These are phyloP conservation scores for Gentiana dahurica DNA, from an alignment of 257 asterid species.

Conservation along the genomic window DNA sequence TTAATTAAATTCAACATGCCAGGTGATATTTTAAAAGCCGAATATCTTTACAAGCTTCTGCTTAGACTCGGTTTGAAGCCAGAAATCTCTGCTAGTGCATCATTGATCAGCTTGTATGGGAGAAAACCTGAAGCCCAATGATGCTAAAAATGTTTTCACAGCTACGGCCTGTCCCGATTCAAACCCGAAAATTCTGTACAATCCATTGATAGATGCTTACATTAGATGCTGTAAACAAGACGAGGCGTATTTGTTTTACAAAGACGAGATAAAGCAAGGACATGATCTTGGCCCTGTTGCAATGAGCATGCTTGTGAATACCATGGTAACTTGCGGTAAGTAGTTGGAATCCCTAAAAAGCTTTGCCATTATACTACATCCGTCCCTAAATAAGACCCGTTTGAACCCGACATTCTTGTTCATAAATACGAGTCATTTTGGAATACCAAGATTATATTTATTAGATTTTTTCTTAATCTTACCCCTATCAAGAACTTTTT, in stretches of 20 bases:
- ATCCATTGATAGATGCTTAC: constrained; percentile 60
- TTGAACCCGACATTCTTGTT: no score
- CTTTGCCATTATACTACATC: no score
- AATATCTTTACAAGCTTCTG: constrained; percentile 53
- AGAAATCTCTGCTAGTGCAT: constrained; percentile 53
- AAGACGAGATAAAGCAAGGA: constrained; percentile 49
- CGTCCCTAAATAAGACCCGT: no score
- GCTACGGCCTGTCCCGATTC: constrained; percentile 25
- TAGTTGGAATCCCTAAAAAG: not conserved
- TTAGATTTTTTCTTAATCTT: no score
- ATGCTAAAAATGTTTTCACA: constrained; percentile 49
- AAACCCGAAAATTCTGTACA: constrained; percentile 28
- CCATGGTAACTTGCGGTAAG: constrained; percentile 62
- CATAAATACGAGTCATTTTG: no score
- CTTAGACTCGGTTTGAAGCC: constrained; percentile 37
- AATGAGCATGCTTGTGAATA: constrained; percentile 80
- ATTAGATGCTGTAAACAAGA: constrained; percentile 45
- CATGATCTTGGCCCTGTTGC: constrained; percentile 65
- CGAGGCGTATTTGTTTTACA: constrained; percentile 62
- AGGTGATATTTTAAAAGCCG: constrained; percentile 50
- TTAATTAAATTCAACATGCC: constrained; percentile 18
- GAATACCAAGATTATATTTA: no score
- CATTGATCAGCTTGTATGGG: constrained; percentile 57
- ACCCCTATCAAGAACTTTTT: no score
- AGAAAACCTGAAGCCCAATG: constrained; percentile 45